Conservation (phyloP, 2,329 filamentous ascomycete genomes). For the Myriosclerotinia curreyana region DNA sequence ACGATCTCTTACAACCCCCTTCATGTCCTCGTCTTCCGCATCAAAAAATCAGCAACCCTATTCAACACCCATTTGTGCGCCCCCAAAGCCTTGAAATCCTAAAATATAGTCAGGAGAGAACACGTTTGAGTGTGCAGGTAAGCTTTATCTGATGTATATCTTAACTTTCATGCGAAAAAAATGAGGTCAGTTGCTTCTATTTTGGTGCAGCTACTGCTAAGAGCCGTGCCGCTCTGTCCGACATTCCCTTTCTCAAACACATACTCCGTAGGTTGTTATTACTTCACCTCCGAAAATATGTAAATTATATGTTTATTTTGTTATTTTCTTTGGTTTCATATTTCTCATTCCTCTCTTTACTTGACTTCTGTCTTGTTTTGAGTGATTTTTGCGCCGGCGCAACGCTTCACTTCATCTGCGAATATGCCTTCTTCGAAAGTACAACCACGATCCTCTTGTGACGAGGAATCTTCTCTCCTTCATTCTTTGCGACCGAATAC, state of each 20-base stretch:
- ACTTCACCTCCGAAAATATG: neutral
- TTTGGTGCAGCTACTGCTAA: neutral
- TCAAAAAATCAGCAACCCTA: neutral
- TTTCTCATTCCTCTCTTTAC: neutral
- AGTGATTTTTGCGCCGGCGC: constrained; percentile 11
- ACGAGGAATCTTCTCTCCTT: constrained; percentile 22
- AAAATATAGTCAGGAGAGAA: constrained; percentile 4
- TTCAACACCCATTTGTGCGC: neutral
- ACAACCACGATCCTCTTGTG: constrained; percentile 4
- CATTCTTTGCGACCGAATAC: constrained; percentile 3
- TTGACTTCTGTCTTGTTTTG: neutral
- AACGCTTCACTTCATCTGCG: neutral
- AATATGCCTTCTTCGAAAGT: constrained; percentile 10
- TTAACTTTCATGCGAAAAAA: neutral
- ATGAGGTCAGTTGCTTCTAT: constrained; percentile 9
- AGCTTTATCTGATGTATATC: constrained; percentile 1
- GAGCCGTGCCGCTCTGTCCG: constrained; percentile 1
- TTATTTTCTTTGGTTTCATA: neutral
- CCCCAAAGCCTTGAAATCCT: neutral
- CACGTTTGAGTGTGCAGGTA: neutral
- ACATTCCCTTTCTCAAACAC: constrained; percentile 4
- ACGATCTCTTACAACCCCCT: neutral
- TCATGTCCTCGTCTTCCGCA: neutral
- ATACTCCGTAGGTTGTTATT: neutral
- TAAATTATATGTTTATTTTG: neutral